Evolutionary conservation across 352 stramenopile genomes (phyloP).

Genomic region (Globisporangium alternatum): DNA sequence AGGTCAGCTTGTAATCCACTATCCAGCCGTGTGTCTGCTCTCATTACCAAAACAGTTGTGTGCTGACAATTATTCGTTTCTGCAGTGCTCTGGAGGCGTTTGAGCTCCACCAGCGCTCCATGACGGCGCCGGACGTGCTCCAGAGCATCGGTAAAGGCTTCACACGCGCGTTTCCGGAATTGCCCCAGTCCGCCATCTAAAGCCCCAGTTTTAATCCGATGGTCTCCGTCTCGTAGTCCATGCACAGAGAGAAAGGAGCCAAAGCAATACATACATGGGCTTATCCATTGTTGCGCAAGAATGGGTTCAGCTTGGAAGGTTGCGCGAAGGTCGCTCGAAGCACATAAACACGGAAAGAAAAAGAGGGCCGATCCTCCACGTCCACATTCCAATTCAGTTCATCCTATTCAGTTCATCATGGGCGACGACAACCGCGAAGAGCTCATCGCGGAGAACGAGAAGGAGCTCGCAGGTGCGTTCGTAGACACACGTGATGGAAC

Average conservation of each 20-base stretch:
- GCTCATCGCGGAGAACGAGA: slow-evolving; percentile 64
- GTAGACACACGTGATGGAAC: neutral
- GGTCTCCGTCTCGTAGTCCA: neutral
- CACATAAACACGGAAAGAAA: slow-evolving; percentile 15
- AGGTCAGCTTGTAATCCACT: slow-evolving; percentile 31
- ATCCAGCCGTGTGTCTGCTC: too few relatives aligned
- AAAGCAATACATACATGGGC: neutral
- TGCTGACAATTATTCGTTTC: neutral
- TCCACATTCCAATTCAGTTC: neutral
- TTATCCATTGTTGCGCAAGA: too few relatives aligned
- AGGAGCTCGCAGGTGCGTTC: slow-evolving; percentile 53
- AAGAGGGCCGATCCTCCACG: neutral
- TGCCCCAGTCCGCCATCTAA: slow-evolving; percentile 8
- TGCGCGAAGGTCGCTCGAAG: slow-evolving; percentile 10
- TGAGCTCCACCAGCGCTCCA: slow-evolving; percentile 57
- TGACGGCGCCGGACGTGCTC: slow-evolving; percentile 85
- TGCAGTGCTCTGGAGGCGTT: slow-evolving; percentile 66
- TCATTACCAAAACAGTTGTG: neutral
- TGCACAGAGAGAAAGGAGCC: neutral
- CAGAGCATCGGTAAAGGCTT: slow-evolving; percentile 63
- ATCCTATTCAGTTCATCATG: neutral
- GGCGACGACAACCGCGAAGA: slow-evolving; percentile 28
- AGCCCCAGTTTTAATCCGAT: neutral
- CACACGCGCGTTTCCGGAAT: slow-evolving; percentile 31
- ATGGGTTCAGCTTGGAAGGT: slow-evolving; percentile 2